Evolutionary conservation across 2,329 filamentous ascomycete species (phyloP).

Genomic region (Pseudopithomyces maydicus): DNA sequence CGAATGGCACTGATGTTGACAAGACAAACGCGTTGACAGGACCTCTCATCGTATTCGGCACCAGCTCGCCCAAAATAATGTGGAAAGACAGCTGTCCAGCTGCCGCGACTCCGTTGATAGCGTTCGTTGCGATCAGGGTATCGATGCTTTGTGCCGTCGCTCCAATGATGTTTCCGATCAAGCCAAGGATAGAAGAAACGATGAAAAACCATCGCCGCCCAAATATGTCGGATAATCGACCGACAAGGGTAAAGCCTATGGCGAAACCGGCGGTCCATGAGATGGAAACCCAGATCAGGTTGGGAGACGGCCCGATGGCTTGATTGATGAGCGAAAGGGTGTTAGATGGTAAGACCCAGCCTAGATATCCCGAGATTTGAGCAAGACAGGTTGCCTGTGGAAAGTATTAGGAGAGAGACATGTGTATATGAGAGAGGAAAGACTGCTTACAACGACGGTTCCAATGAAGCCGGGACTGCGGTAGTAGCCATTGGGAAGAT

Average conservation of each 20-base stretch:
- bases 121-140: constrained; percentile 28
- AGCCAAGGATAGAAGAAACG: constrained; percentile 35
- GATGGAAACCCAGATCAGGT: constrained; percentile 46
- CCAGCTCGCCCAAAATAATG: constrained; percentile 46
- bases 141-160: constrained; percentile 40
- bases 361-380: constrained; percentile 37
- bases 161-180: constrained; percentile 45
- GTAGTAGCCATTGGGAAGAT: constrained; percentile 33
- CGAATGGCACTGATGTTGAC: constrained; percentile 34
- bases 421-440: not conserved
- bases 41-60: constrained; percentile 38
- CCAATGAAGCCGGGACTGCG: constrained; percentile 33
- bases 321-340: constrained; percentile 41
- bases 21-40: constrained; percentile 44
- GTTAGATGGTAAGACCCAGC: constrained; percentile 37
- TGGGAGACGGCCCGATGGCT: constrained; percentile 44
- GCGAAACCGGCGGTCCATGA: constrained; percentile 42
- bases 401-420: not conserved
- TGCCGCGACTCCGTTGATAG: constrained; percentile 45
- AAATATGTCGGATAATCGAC: constrained; percentile 46
- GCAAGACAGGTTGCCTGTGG: constrained; percentile 36
- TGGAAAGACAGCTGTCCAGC: constrained; percentile 47
- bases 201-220: constrained; percentile 45
- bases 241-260: constrained; percentile 45
- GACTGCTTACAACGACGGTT: constrained; percentile 32